Conservation (phyloP, 2,329 filamentous ascomycete species). For the Coniochaeta prunicola region DNA sequence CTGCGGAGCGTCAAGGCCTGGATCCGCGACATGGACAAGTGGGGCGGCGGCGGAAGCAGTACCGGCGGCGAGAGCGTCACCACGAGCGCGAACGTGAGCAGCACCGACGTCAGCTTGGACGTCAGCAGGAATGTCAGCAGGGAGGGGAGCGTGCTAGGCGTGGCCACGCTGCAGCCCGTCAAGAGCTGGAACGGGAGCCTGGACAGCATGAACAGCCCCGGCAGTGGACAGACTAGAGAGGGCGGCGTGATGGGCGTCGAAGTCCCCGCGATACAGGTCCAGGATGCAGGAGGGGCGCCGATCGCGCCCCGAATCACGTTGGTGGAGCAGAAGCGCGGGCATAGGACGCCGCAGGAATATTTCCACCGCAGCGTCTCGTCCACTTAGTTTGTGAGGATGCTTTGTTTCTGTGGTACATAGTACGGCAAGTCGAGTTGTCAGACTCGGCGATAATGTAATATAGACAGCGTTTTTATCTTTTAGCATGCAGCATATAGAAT, state of each 20-base stretch:
- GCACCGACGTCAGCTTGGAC: background rate
- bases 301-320: background rate
- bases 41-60: background rate
- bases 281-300: background rate
- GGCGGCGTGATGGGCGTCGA: background rate
- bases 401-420: background rate
- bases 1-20: background rate
- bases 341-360: background rate
- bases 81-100: background rate
- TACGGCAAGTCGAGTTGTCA: background rate
- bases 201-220: background rate
- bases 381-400: background rate
- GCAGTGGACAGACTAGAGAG: background rate
- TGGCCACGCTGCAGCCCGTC: background rate
- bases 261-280: background rate
- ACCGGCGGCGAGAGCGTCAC: background rate
- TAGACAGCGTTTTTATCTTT: background rate
- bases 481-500: background rate
- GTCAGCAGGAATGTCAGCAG: background rate
- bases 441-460: background rate
- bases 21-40: background rate
- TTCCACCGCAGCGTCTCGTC: background rate
- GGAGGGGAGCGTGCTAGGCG: background rate
- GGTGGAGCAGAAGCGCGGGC: background rate
- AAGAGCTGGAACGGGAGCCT: background rate